Conservation (phyloP, 176 grass and related monocot genomes). For the Chrysopogon serrulatus region DNA sequence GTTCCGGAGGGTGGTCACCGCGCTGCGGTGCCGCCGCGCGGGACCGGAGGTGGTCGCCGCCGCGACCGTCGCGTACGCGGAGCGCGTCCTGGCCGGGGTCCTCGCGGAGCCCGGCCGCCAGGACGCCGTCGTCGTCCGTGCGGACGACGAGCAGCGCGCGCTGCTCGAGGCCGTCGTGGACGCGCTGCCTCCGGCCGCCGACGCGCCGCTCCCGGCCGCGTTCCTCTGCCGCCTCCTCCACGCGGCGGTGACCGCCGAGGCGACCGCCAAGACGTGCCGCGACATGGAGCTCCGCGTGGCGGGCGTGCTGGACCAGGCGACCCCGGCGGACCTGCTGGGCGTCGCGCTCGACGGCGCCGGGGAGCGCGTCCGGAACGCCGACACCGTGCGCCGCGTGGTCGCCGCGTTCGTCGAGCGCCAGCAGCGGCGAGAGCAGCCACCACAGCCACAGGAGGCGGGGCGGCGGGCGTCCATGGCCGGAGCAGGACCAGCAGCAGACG, state of each 20-base stretch:
- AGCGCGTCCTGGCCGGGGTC: conserved; percentile 40
- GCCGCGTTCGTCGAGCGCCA: conserved; percentile 50
- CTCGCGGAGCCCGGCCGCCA: background rate
- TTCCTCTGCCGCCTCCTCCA: conserved; percentile 71
- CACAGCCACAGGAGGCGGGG: background rate
- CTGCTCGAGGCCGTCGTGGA: conserved; percentile 49
- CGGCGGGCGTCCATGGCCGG: conserved; percentile 21
- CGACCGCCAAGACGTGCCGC: conserved; percentile 37
- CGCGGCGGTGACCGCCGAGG: conserved; percentile 17
- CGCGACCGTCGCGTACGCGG: conserved; percentile 40
- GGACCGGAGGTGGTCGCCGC: conserved; percentile 29
- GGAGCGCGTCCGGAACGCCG: conserved; percentile 35
- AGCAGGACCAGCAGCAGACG: conserved; percentile 1
- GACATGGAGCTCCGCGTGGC: conserved; percentile 69
- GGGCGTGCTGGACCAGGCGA: conserved; percentile 55
- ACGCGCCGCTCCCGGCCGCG: conserved; percentile 40
- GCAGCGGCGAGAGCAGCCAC: background rate
- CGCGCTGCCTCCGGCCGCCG: conserved; percentile 37
- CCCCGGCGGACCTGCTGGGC: conserved; percentile 42
- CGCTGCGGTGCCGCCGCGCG: conserved; percentile 37
- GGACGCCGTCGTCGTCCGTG: too few species aligned
- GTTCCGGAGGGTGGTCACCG: conserved; percentile 55
- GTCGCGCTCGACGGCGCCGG: conserved; percentile 46
- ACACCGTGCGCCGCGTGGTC: conserved; percentile 61
- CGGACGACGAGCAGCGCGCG: background rate